Conservation (phyloP, 2,329 filamentous ascomycete genomes). For the Bipolaris bicolor region DNA sequence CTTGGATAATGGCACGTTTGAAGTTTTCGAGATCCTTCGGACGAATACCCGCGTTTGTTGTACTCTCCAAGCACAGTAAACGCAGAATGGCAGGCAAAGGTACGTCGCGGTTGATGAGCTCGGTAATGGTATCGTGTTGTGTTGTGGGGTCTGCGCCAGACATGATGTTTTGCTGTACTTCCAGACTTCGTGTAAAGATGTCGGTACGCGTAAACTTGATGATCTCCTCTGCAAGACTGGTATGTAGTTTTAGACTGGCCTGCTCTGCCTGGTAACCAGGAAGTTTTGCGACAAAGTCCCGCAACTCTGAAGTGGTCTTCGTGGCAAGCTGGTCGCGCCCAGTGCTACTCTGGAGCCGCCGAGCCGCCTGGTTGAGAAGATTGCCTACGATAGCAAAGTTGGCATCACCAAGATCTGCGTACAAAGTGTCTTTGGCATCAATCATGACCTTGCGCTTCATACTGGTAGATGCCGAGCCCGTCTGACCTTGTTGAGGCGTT, state of each 20-base stretch:
- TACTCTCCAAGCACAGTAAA: constrained; percentile 88
- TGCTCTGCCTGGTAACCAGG: constrained; percentile 93
- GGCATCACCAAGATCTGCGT: constrained; percentile 82
- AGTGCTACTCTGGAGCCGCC: constrained; percentile 84
- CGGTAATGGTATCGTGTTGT: constrained; percentile 89
- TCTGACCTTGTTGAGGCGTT: constrained; percentile 63
- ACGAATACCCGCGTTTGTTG: constrained; percentile 85
- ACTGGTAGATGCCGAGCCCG: constrained; percentile 54
- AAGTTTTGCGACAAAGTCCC: constrained; percentile 92
- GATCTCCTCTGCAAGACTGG: constrained; percentile 90
- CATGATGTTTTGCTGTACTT: constrained; percentile 94
- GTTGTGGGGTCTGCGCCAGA: constrained; percentile 87
- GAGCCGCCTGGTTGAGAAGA: constrained; percentile 86
- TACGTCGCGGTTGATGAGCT: constrained; percentile 87
- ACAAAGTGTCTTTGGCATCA: constrained; percentile 88
- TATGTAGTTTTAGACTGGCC: constrained; percentile 89
- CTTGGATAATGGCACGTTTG: constrained; percentile 84
- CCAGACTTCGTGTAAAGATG: constrained; percentile 83
- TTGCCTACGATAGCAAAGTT: constrained; percentile 96
- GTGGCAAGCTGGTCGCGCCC: constrained; percentile 80
- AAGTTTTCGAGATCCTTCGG: constrained; percentile 89
- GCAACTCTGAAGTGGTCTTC: constrained; percentile 87
- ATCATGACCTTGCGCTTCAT: constrained; percentile 86
- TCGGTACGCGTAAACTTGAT: constrained; percentile 91
- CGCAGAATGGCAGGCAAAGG: constrained; percentile 82